These are phyloP conservation scores for Zarea fungicola DNA, from an alignment of 2,329 filamentous ascomycete species.

Conservation along the genomic window DNA sequence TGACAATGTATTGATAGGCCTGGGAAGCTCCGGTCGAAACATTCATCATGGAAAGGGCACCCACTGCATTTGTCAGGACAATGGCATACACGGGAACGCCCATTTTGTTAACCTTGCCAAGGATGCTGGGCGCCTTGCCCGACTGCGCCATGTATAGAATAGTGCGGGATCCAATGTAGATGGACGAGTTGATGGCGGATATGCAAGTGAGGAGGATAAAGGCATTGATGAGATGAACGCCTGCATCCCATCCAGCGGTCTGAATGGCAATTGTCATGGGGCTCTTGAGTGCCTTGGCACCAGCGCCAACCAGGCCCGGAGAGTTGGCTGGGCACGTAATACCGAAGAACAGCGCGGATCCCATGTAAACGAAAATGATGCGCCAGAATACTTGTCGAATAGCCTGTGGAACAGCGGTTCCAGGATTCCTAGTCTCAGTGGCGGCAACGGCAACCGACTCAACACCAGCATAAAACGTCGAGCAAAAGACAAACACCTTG, in stretches of 20 bases:
- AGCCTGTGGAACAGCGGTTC: constrained; percentile 50
- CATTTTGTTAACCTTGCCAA: constrained; percentile 61
- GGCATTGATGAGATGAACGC: constrained; percentile 72
- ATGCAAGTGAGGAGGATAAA: constrained; percentile 71
- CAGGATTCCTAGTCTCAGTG: constrained; percentile 55
- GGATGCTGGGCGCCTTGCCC: constrained; percentile 62
- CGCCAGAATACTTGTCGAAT: constrained; percentile 58
- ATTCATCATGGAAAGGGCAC: constrained; percentile 71
- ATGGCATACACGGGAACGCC: constrained; percentile 60
- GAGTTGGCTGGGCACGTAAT: constrained; percentile 68
- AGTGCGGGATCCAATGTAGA: constrained; percentile 73
- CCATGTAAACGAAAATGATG: constrained; percentile 61
- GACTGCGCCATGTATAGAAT: constrained; percentile 71
- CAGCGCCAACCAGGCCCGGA: constrained; percentile 40
- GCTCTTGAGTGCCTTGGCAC: constrained; percentile 60
- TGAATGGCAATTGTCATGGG: constrained; percentile 71
- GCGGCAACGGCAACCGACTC: constrained; percentile 59
- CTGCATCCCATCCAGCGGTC: constrained; percentile 67
- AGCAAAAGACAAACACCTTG: constrained; percentile 63
- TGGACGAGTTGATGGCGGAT: constrained; percentile 66
- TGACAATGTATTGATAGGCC: constrained; percentile 66
- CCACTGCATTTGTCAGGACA: constrained; percentile 64
- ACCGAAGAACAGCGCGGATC: constrained; percentile 68
- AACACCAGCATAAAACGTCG: constrained; percentile 66
- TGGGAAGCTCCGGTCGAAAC: constrained; percentile 59